These are phyloP conservation scores for Fusarium udum DNA, from an alignment of 2,329 filamentous ascomycete genomes.

Conservation along the genomic window DNA sequence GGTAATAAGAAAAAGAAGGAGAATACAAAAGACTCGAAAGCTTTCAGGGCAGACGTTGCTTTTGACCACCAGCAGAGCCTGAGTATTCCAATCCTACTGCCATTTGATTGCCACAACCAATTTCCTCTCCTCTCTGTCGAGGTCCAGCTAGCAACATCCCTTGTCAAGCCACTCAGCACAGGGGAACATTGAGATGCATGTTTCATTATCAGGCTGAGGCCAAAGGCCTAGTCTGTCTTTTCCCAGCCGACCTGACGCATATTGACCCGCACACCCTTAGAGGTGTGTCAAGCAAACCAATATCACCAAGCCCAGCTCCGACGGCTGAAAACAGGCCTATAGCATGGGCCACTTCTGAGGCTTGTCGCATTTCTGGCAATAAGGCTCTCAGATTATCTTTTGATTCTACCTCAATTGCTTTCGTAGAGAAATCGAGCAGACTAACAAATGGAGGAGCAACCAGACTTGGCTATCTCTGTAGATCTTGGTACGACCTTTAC, in stretches of 20 bases:
- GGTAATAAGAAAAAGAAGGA: background rate
- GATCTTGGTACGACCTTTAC: constrained; percentile 59
- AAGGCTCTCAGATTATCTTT: background rate
- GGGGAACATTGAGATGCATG: background rate
- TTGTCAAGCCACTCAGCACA: constrained; percentile 20
- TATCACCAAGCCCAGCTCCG: background rate
- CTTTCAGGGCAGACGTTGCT: background rate
- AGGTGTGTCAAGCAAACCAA: background rate
- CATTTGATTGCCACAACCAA: background rate
- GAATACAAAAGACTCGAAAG: background rate
- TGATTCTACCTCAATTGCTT: background rate
- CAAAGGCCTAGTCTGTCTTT: background rate
- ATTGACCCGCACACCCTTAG: background rate
- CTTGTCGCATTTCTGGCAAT: background rate
- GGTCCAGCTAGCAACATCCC: background rate
- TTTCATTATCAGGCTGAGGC: constrained; percentile 1
- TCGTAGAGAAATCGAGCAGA: background rate
- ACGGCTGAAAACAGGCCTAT: background rate
- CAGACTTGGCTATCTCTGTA: constrained; percentile 54
- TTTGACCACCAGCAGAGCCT: background rate
- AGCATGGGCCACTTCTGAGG: background rate
- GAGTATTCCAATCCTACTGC: background rate
- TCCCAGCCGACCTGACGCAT: background rate
- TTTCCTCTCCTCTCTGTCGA: background rate
- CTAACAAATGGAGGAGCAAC: constrained; percentile 34